A percentile compares a stretch with the other conserved stretches of the same genome.
phyloP scores from a whole-genome alignment of 768 basidiomycete species.

The Daedaleopsis sinensis region DNA sequence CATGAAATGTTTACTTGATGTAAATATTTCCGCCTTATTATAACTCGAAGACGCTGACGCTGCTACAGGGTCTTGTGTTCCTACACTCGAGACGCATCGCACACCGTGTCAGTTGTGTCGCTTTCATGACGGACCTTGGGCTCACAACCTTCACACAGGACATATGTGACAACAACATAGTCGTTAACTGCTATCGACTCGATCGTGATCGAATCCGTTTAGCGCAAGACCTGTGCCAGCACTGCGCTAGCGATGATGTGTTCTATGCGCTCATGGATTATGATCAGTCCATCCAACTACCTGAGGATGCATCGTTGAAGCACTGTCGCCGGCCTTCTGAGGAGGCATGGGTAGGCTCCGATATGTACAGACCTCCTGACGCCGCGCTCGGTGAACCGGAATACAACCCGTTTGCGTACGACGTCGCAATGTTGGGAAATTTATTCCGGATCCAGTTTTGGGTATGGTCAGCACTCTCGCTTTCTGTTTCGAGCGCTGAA shows the following conservation, averaged over 20 bases:
- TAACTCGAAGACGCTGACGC: background rate
- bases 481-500: background rate
- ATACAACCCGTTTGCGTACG: constrained; percentile 6
- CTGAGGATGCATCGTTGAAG: background rate
- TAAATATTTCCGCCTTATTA: background rate
- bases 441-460: constrained; percentile 1
- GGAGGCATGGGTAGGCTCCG: background rate
- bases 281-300: background rate
- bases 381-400: background rate
- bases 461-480: background rate
- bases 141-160: background rate
- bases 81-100: background rate
- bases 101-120: background rate
- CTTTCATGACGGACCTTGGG: background rate
- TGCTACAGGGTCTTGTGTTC: background rate
- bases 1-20: background rate
- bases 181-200: background rate
- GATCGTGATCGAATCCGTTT: no score
- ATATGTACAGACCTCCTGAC: background rate
- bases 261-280: constrained; percentile 3
- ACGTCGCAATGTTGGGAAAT: constrained; percentile 7
- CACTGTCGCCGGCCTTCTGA: background rate
- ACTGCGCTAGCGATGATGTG: background rate
- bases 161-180: background rate
- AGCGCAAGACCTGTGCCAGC: background rate